Base-by-base conservation (phyloP, 2,329 filamentous ascomycete species). In the Neopestalotiopsis clavispora region DNA sequence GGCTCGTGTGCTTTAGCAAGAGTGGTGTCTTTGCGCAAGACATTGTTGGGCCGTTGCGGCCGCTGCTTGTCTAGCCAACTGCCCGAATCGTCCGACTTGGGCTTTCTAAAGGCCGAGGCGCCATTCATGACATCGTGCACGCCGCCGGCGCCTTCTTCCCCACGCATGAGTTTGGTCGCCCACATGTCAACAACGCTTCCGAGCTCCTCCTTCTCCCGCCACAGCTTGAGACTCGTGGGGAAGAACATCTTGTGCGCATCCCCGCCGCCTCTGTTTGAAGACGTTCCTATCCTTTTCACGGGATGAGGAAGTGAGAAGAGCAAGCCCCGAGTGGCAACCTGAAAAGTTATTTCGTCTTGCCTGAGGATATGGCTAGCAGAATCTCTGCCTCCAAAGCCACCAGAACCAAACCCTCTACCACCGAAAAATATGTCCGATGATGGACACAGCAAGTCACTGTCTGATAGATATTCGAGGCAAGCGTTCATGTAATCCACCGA, bases 301-400 rank as follows among this genome's bases (percentile, higher is more conserved):
- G 95, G 95, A 74, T 89, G 89, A 1, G 96, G 96, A 2, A 99
- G 86, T 10, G 90, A 91, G 78, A 97, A 97, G 0, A 98, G 81
- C 64, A 98, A 82, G 0, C 96, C 96, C 13, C 95, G 90, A 0
- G 97, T 93, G 4, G 94, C 94, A 20, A 95, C 91, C 72, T 99
- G 94, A 72, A 98, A 98, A 30, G 92, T 91, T 77, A 99, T 95
- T 77, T 99, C 96, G 71, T 98, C 94, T 79, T 98, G 95, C 6
- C 95, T 91, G 10, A 98, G 82, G 14, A 91, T 86, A 70, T 98
- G 95, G 66, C 90, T 89, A 23, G 87, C 88, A 0, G 86, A 84
- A 78, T 91, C 85, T 82, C 80, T 84, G 75, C 82, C 86, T 72
- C 73, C 81, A 80, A 77, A 84, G 30, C 86, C 83, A 5, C 83